Evolutionary conservation across 371 early-diverging fungal species (phyloP).

Genomic region (Mucor sp.): DNA sequence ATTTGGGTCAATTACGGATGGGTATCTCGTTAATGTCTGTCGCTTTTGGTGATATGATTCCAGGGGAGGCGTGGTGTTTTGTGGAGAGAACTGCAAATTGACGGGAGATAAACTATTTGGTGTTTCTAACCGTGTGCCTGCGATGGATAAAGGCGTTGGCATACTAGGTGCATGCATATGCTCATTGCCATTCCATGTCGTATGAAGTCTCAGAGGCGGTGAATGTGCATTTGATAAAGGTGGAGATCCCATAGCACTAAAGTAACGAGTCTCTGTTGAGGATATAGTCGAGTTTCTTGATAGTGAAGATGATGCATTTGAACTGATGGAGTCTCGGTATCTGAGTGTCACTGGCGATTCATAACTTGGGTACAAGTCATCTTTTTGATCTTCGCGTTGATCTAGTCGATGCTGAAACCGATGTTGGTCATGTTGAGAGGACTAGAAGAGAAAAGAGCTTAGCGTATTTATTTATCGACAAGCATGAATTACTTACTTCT

Average conservation of each 20-base stretch:
- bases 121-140: background rate
- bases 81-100: background rate
- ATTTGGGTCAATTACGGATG: constrained; percentile 4
- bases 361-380: background rate
- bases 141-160: background rate
- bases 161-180: background rate
- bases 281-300: constrained; percentile 16
- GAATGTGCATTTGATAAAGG: background rate
- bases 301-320: constrained; percentile 14
- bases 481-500: background rate
- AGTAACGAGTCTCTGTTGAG: constrained; percentile 8
- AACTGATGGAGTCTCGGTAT: constrained; percentile 16
- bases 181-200: background rate
- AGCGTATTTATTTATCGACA: background rate
- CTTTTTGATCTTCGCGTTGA: background rate
- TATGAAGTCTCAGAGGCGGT: background rate
- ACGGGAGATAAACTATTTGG: background rate
- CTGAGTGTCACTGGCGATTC: constrained; percentile 12
- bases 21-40: background rate
- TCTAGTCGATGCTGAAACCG: constrained; percentile 6
- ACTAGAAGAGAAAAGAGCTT: background rate
- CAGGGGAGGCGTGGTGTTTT: background rate
- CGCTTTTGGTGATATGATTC: background rate
- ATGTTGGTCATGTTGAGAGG: background rate
- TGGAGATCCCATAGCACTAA: background rate